Evolutionary conservation across 805 yeast genomes (phyloP).

Genomic region (Pichia thaimueangensis): DNA sequence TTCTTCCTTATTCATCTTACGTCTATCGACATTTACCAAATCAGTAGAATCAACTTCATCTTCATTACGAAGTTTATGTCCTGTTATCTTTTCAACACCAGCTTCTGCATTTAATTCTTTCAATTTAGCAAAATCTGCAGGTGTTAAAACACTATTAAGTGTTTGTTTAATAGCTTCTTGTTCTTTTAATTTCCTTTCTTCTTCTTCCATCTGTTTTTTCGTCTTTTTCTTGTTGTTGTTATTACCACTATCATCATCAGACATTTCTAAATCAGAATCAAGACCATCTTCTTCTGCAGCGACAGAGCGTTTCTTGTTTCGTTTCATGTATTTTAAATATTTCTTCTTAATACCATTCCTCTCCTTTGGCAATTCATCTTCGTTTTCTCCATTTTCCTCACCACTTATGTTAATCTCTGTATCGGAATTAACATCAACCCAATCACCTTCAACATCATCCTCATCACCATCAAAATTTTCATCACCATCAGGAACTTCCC

Average conservation of each 20-base stretch:
- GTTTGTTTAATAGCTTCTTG: conserved; percentile 53
- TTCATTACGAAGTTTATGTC: conserved; percentile 54
- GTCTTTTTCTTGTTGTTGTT: conserved; percentile 30
- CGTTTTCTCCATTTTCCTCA: conserved; percentile 43
- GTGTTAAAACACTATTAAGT: conserved; percentile 60
- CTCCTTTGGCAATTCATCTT: conserved; percentile 30
- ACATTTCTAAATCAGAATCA: conserved; percentile 47
- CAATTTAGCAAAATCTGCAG: conserved; percentile 95
- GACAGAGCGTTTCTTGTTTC: conserved; percentile 25
- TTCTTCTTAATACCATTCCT: conserved; percentile 30
- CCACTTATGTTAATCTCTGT: conserved; percentile 58
- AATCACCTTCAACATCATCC: conserved; percentile 76
- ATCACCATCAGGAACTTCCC: conserved; percentile 48
- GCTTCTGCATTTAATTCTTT: conserved; percentile 83
- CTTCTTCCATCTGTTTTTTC: conserved; percentile 26
- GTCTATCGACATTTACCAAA: conserved; percentile 71
- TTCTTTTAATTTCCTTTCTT: conserved; percentile 29
- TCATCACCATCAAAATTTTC: conserved; percentile 32
- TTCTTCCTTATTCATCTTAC: conserved; percentile 85
- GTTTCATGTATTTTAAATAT: conserved; percentile 29
- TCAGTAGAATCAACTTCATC: conserved; percentile 77
- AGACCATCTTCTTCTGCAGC: conserved; percentile 28
- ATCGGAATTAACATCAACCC: conserved; percentile 74
- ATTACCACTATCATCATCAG: conserved; percentile 36
- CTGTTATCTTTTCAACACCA: conserved; percentile 76